Percentiles rank a stretch among this genome's conserved stretches.
phyloP scores from a whole-genome alignment of 2,329 filamentous ascomycete genomes.

The Scedosporium minutisporum region DNA sequence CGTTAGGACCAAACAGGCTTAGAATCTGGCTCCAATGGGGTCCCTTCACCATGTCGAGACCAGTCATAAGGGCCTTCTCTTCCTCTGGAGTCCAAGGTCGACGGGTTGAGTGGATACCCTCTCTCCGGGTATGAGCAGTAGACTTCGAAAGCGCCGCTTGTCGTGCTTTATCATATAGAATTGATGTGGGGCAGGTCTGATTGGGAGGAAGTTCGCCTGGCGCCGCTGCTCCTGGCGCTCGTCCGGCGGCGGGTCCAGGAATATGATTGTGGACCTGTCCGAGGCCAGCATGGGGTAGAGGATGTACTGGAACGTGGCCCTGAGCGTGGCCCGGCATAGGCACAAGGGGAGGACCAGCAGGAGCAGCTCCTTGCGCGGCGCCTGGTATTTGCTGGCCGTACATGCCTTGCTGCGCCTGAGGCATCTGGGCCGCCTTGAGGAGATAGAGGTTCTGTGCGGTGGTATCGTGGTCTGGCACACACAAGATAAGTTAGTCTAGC shows the following conservation, averaged over 20 bases:
- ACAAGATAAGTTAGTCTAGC: background rate
- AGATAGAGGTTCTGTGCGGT: constrained; percentile 5
- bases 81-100: constrained; percentile 84
- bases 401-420: background rate
- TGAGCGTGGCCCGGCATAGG: constrained; percentile 4
- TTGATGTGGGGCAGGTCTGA: constrained; percentile 43
- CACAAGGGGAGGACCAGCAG: background rate
- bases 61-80: constrained; percentile 81
- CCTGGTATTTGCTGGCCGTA: background rate
- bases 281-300: background rate
- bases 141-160: constrained; percentile 50
- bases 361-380: background rate
- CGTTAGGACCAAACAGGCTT: constrained; percentile 69
- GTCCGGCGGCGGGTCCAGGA: background rate
- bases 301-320: background rate
- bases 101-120: constrained; percentile 52
- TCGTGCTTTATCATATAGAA: constrained; percentile 48
- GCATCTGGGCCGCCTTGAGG: constrained; percentile 1
- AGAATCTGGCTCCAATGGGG: constrained; percentile 92
- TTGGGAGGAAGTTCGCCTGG: constrained; percentile 40
- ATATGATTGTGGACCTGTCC: background rate
- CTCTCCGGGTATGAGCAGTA: constrained; percentile 42
- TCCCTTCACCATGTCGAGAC: constrained; percentile 78
- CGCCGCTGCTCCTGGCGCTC: background rate
- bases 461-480: background rate